Evolutionary conservation across 495 filamentous ascomycete species (phyloP).

Genomic region (Rhizodiscina lignyota): DNA sequence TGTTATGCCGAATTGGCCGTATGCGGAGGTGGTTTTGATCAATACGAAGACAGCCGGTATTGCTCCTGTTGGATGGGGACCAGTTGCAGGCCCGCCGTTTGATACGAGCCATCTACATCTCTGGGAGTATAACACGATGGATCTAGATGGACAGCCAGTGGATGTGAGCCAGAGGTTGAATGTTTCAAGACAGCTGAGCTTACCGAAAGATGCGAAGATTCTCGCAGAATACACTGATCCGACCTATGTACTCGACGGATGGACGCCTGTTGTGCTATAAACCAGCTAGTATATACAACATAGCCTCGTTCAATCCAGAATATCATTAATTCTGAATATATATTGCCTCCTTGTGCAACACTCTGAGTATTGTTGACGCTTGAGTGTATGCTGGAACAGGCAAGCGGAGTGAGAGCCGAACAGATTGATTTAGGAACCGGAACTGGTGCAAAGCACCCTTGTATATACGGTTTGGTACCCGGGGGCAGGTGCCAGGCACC

Average conservation of each 20-base stretch:
- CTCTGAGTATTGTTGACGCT: too few relatives aligned
- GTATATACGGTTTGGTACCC: too few relatives aligned
- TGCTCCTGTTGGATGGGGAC: neutral
- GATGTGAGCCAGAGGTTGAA: neutral
- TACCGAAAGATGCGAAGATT: slow-evolving; percentile 1
- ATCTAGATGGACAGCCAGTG: neutral
- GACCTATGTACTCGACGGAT: neutral
- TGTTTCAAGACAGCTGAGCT: slow-evolving; percentile 2
- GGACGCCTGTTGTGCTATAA: slow-evolving; percentile 1
- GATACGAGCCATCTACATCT: slow-evolving; percentile 1
- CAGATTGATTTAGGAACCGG: too few relatives aligned
- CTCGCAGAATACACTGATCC: slow-evolving; percentile 1
- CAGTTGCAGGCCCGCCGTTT: slow-evolving; percentile 1
- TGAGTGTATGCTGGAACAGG: too few relatives aligned
- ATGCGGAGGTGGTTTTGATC: slow-evolving; percentile 4
- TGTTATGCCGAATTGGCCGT: neutral
- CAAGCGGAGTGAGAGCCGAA: too few relatives aligned
- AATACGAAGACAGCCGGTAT: slow-evolving; percentile 1
- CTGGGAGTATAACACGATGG: slow-evolving; percentile 3
- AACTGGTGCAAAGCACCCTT: too few relatives aligned
- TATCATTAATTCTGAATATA: too few relatives aligned
- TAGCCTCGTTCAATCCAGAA: too few relatives aligned
- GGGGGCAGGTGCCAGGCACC: too few relatives aligned
- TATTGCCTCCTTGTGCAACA: too few relatives aligned
- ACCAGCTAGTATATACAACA: too few relatives aligned